Base-by-base conservation (phyloP, 768 basidiomycete genomes). In the Tylopilus vinaceipallidus region DNA sequence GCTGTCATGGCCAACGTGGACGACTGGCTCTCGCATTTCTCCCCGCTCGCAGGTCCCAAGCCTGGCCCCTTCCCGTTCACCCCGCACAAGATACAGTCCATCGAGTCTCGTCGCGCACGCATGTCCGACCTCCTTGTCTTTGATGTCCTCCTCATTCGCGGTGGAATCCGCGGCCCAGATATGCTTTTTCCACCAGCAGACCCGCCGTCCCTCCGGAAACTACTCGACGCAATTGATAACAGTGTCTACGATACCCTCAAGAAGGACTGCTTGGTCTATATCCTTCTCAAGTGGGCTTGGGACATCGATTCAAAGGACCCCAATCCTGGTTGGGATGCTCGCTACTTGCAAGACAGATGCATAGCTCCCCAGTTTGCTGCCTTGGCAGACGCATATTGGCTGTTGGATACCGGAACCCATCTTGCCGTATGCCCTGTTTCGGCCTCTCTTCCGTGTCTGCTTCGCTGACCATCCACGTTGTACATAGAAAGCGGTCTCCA, bases 351-450 rank as follows among this genome's bases (percentile, higher is more conserved):
- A 65, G 80, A 65, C n/a, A 70, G 77, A 24, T 81, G 77, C 58
- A 84, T 93, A 52, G 82, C 87, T 4, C 84, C 88, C 3, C 90
- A 91, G 58, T 91, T 91, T 59, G 73, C 77, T 7, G 71, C 76
- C 4, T 75, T 92, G 40, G 80, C 87, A n/a, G 85, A 89, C 70
- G 90, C 91, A 60, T 92, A 92, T 70, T 93, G 87, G 86, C 71
- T 81, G 64, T 70, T 93, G 51, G 91, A 93, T 68, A 76, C 80
- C 2, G 87, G 86, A 11, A 72, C 76, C n/a, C 72, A 82, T 37
- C 64, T 86, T 43, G 65, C 77, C 40, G 89, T 91, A 65, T 54
- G 86, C 78, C 13, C 42, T 45, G 29, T 34, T 29, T 40, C 23
- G 23, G 6, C 16, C 10, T 26, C 29, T 2, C 3, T 11, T 22